phyloP scores from a whole-genome alignment of 306 rosid genomes.

The Prinsepia uniflora region DNA sequence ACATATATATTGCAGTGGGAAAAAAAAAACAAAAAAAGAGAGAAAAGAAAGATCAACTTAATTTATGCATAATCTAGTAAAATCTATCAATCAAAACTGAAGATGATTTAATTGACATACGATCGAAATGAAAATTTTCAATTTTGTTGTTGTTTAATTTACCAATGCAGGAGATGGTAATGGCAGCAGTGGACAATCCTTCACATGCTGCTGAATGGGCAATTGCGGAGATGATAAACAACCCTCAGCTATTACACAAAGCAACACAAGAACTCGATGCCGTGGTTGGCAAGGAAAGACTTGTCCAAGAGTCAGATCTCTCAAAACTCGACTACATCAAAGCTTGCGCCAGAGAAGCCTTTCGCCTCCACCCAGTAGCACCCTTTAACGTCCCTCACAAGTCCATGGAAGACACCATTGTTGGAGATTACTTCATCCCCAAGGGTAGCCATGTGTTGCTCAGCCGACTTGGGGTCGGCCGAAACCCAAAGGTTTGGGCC shows the following conservation, averaged over 20 bases:
- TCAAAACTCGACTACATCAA: background rate
- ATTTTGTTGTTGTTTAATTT: too few relatives aligned
- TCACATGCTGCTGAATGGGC: background rate
- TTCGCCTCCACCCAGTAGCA: conserved; percentile 29
- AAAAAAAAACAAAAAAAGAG: too few relatives aligned
- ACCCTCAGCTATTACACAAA: background rate
- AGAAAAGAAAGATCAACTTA: too few relatives aligned
- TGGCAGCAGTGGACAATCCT: background rate
- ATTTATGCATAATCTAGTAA: too few relatives aligned
- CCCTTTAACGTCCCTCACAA: conserved; percentile 32
- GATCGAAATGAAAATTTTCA: too few relatives aligned
- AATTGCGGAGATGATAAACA: background rate
- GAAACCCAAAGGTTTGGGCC: conserved; percentile 31
- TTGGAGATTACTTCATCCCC: conserved; percentile 27
- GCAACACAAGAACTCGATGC: background rate
- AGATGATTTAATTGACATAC: too few relatives aligned
- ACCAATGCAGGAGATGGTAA: background rate
- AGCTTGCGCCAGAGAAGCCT: background rate
- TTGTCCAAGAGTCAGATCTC: background rate
- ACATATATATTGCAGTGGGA: too few relatives aligned
- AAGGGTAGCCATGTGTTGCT: conserved; percentile 38
- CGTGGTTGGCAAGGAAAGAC: background rate
- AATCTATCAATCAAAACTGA: too few relatives aligned
- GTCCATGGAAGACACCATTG: conserved; percentile 6
- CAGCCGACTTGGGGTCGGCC: conserved; percentile 26